Percentiles rank a stretch among this genome's conserved stretches.
Conservation (phyloP, 208 protist species). For the Trypanosoma theileri region DNA sequence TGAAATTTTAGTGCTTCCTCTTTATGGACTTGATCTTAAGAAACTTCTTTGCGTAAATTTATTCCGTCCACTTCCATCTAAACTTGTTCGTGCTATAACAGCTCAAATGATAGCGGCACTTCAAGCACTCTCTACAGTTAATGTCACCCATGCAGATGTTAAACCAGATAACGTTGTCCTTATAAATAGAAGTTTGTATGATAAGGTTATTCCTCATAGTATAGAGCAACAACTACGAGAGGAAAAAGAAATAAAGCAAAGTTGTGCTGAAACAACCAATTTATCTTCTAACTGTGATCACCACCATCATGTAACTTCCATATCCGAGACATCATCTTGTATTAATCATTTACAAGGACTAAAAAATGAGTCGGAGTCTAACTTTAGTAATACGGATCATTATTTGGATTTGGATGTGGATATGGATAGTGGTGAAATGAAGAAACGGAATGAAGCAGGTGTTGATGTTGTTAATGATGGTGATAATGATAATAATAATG, state of each 20-base stretch:
- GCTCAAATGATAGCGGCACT: slow-evolving; percentile 83
- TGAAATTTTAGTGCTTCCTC: slow-evolving; percentile 53
- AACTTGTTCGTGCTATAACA: slow-evolving; percentile 44
- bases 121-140: slow-evolving; percentile 52
- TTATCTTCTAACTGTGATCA: too few species aligned
- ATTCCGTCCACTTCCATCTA: slow-evolving; percentile 31
- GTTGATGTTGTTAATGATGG: background rate
- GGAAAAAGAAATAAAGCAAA: background rate
- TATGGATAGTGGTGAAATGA: background rate
- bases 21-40: slow-evolving; percentile 64
- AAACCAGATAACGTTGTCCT: slow-evolving; percentile 92
- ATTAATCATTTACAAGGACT: too few species aligned
- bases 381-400: too few species aligned
- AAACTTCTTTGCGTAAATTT: slow-evolving; percentile 53
- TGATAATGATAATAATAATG: slow-evolving; percentile 17
- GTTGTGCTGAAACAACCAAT: too few species aligned
- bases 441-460: background rate
- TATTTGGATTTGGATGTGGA: background rate
- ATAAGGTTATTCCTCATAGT: background rate
- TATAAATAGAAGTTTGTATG: slow-evolving; percentile 18
- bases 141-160: slow-evolving; percentile 94
- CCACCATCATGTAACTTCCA: too few species aligned
- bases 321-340: too few species aligned
- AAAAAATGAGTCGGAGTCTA: too few species aligned
- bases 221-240: slow-evolving; percentile 1